A percentile compares a stretch with the other conserved stretches of the same genome.
Conservation (phyloP, 148 eudicot species). For the Rhododendron vialii region DNA sequence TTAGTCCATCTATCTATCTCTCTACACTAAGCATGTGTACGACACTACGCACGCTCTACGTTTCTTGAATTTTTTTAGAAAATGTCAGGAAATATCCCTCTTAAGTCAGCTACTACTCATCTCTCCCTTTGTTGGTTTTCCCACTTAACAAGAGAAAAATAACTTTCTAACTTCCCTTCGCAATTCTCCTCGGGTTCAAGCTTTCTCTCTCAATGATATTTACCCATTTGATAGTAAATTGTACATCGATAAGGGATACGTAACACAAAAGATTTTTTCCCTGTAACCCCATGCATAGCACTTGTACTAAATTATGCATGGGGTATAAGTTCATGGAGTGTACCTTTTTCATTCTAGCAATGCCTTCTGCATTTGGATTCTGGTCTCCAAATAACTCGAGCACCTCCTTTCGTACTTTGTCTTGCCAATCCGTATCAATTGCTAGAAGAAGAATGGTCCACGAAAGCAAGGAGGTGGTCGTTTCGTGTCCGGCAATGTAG, state of each 20-base stretch:
- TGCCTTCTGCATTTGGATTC: constrained; percentile 16
- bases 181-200: background rate
- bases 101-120: too few relatives aligned
- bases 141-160: background rate
- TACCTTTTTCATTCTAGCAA: constrained; percentile 18
- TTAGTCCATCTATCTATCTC: background rate
- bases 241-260: too few relatives aligned
- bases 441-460: constrained; percentile 19
- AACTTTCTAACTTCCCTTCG: background rate
- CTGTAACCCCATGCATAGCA: background rate
- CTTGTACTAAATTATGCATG: background rate
- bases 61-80: background rate
- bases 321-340: background rate
- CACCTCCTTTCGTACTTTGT: constrained; percentile 17
- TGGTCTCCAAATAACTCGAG: constrained; percentile 11
- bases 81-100: background rate
- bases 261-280: too few relatives aligned
- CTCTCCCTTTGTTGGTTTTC: background rate
- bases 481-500: constrained; percentile 13
- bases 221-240: too few relatives aligned
- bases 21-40: background rate
- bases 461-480: constrained; percentile 8
- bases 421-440: constrained; percentile 23
- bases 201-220: background rate
- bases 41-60: background rate